These are phyloP conservation scores for Emergomyces pasteurianus DNA, from an alignment of 2,329 filamentous ascomycete genomes.

Conservation along the genomic window DNA sequence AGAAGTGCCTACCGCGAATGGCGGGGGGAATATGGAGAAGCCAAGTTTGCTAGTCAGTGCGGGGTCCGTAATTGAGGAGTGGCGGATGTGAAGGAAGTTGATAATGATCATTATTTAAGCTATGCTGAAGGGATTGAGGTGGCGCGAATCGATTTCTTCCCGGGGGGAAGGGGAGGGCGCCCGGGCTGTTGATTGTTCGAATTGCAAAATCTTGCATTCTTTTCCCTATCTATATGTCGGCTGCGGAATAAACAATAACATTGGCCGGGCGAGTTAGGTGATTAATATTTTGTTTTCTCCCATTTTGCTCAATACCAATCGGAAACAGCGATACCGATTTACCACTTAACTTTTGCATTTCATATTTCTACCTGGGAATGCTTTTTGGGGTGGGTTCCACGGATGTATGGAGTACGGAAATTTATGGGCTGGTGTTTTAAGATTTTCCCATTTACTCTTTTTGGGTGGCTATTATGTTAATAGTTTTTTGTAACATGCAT, in stretches of 20 bases:
- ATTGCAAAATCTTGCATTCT: too few species aligned
- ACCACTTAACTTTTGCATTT: not conserved
- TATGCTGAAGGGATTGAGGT: not conserved
- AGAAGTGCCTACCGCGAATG: not conserved
- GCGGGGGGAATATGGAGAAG: slow-evolving; percentile 16
- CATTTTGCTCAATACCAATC: not conserved
- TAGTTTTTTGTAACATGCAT: not conserved
- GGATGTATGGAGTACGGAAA: too few species aligned
- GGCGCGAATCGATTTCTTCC: too few species aligned
- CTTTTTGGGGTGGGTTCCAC: not conserved
- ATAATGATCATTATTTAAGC: not conserved
- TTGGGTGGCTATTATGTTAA: not conserved
- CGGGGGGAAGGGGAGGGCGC: too few species aligned
- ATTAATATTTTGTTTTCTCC: not conserved
- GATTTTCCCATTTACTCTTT: not conserved
- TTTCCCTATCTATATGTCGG: too few species aligned
- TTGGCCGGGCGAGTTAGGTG: too few species aligned
- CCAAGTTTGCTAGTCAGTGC: slow-evolving; percentile 26
- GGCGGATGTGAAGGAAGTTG: slow-evolving; percentile 10
- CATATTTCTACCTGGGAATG: not conserved
- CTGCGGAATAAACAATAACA: not conserved
- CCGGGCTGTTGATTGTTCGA: too few species aligned
- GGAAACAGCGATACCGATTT: not conserved
- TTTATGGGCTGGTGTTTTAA: not conserved
- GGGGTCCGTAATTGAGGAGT: slow-evolving; percentile 24